A percentile compares a stretch with the other conserved stretches of the same genome.
These are phyloP conservation scores for Leptoxyphium fumago DNA, from an alignment of 2,329 filamentous ascomycete genomes.

Conservation along the genomic window DNA sequence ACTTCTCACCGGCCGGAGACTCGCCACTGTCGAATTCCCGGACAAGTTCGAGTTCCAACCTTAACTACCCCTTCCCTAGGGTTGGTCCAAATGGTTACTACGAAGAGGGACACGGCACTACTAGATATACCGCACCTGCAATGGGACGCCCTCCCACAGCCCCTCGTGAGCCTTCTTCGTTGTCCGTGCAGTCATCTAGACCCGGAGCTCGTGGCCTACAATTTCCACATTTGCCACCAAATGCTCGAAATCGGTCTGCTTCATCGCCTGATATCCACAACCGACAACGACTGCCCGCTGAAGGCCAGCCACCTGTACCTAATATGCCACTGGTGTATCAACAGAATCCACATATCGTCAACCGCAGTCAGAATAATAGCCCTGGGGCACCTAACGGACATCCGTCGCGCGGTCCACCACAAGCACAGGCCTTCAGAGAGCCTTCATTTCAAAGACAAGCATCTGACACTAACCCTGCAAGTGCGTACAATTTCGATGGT, in stretches of 20 bases:
- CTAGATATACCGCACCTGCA: constrained; percentile 73
- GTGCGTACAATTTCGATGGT: not conserved
- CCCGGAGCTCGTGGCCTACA: constrained; percentile 32
- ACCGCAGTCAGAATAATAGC: constrained; percentile 70
- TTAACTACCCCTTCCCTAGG: constrained; percentile 63
- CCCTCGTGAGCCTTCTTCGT: constrained; percentile 27
- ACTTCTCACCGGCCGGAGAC: constrained; percentile 80
- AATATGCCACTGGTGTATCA: constrained; percentile 18
- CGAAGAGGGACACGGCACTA: constrained; percentile 49
- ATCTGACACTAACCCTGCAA: not conserved
- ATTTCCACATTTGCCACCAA: constrained; percentile 32
- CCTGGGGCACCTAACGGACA: constrained; percentile 42
- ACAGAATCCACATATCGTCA: constrained; percentile 24
- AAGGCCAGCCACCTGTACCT: constrained; percentile 30
- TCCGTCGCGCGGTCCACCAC: not conserved
- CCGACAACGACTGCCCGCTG: constrained; percentile 43
- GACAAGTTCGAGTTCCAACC: constrained; percentile 53
- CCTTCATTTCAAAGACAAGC: not conserved
- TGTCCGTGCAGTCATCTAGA: constrained; percentile 29
- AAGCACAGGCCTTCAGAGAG: not conserved
- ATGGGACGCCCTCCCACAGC: constrained; percentile 68
- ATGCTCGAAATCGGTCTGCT: constrained; percentile 64
- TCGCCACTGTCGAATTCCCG: constrained; percentile 63
- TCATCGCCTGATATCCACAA: constrained; percentile 90
- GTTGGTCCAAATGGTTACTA: constrained; percentile 48